phyloP scores from a whole-genome alignment of 768 basidiomycete genomes.

The Arthromyces matolae region DNA sequence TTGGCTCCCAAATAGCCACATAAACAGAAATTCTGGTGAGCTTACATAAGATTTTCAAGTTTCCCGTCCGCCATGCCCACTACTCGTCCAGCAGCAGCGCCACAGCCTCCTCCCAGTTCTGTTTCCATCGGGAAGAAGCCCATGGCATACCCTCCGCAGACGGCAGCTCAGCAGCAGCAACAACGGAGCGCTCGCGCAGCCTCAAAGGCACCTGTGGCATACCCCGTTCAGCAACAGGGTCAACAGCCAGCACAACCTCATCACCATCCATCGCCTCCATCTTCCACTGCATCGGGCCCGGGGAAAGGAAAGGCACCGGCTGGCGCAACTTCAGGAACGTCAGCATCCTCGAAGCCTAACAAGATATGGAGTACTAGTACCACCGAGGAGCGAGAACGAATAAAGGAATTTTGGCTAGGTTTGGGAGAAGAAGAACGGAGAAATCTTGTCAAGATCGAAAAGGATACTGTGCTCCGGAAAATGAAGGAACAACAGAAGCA shows the following conservation, averaged over 20 bases:
- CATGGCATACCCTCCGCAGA: slow-evolving; percentile 65
- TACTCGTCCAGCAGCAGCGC: slow-evolving; percentile 21
- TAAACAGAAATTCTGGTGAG: slow-evolving; percentile 15
- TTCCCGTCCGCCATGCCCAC: slow-evolving; percentile 24
- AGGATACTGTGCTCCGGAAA: slow-evolving; percentile 94
- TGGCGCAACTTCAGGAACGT: slow-evolving; percentile 24
- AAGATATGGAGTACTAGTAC: slow-evolving; percentile 96
- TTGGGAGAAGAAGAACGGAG: slow-evolving; percentile 89
- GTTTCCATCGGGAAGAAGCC: slow-evolving; percentile 91
- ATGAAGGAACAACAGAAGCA: slow-evolving; percentile 99
- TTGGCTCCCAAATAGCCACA: slow-evolving; percentile 13
- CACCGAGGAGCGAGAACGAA: slow-evolving; percentile 91
- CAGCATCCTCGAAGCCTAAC: slow-evolving; percentile 47
- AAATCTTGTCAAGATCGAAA: slow-evolving; percentile 94
- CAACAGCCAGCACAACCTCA: slow-evolving; percentile 31
- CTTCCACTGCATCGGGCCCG: slow-evolving; percentile 35
- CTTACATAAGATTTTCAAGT: slow-evolving; percentile 27
- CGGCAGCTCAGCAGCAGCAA: slow-evolving; percentile 32
- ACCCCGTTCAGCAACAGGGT: slow-evolving; percentile 29
- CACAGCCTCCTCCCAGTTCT: slow-evolving; percentile 58
- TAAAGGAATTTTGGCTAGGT: slow-evolving; percentile 96
- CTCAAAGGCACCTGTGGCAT: slow-evolving; percentile 45
- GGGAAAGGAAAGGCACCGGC: slow-evolving; percentile 33
- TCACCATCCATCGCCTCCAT: slow-evolving; percentile 46
- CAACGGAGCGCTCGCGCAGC: slow-evolving; percentile 44